A percentile compares a stretch with the other conserved stretches of the same genome.
These are phyloP conservation scores for Lenwebbia sp. DNA, from an alignment of 345 rosid genomes.

Conservation along the genomic window DNA sequence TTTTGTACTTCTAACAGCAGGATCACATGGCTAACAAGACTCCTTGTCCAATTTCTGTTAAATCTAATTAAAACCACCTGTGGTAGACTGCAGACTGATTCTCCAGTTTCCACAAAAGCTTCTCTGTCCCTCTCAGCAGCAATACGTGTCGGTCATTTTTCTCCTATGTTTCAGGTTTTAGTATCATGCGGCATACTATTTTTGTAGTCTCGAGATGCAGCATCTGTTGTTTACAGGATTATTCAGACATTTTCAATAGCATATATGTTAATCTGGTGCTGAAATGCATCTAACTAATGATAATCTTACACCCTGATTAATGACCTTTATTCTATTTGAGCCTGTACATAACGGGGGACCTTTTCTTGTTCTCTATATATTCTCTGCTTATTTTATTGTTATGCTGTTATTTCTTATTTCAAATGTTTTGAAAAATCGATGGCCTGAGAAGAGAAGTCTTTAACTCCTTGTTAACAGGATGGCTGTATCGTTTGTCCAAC, in stretches of 20 bases:
- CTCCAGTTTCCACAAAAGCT: neutral
- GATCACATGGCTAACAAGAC: neutral
- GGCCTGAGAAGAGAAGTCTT: neutral
- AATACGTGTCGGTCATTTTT: neutral
- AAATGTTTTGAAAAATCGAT: neutral
- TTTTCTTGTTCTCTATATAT: neutral
- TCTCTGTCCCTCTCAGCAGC: neutral
- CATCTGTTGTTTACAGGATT: neutral
- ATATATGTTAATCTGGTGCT: neutral
- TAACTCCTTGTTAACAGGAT: conserved; percentile 29
- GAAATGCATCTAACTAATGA: neutral
- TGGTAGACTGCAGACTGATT: neutral
- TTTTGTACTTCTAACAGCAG: neutral
- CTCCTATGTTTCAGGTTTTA: neutral
- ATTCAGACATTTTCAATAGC: neutral
- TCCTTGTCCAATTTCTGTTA: neutral
- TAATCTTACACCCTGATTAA: neutral
- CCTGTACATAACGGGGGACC: neutral
- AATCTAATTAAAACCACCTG: neutral
- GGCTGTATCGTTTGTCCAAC: conserved; percentile 92
- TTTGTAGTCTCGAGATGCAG: neutral
- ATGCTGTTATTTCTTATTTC: neutral
- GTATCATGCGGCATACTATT: neutral
- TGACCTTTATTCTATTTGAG: neutral
- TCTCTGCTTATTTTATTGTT: neutral